Conservation (phyloP, 768 basidiomycete species). For the Pleurotus pulmonarius region DNA sequence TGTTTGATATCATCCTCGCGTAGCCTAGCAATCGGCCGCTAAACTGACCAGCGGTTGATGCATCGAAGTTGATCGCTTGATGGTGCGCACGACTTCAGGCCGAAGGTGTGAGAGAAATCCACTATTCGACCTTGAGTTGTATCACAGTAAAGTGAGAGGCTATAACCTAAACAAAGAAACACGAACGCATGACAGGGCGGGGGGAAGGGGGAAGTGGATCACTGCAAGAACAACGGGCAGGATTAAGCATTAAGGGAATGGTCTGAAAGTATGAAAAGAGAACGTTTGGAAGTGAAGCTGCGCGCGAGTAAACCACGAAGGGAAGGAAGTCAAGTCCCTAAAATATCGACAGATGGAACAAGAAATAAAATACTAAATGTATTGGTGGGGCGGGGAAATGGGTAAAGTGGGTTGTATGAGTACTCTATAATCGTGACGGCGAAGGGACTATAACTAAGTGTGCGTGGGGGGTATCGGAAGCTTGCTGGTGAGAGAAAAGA, state of each 20-base stretch:
- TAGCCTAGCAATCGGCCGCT: too few relatives aligned
- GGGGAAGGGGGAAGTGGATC: neutral
- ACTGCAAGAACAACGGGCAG: neutral
- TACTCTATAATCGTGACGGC: neutral
- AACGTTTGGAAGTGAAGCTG: neutral
- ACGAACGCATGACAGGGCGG: neutral
- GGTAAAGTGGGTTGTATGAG: neutral
- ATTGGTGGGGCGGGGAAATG: neutral
- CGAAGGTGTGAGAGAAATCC: too few relatives aligned
- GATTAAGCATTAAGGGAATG: neutral
- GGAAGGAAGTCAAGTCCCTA: neutral
- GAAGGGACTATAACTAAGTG: neutral
- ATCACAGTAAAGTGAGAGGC: neutral
- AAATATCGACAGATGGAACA: neutral
- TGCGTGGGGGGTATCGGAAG: constrained; percentile 2
- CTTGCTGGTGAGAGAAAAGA: neutral
- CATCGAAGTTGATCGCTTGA: too few relatives aligned
- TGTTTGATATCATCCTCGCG: too few relatives aligned
- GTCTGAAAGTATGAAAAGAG: neutral
- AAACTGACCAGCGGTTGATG: too few relatives aligned
- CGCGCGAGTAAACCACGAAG: neutral
- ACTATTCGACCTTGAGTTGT: neutral
- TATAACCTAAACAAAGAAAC: neutral
- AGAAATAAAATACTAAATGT: neutral
- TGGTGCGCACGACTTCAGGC: too few relatives aligned